These are phyloP conservation scores for Persicaria maculosa DNA, from an alignment of 148 eudicot genomes.

Conservation along the genomic window DNA sequence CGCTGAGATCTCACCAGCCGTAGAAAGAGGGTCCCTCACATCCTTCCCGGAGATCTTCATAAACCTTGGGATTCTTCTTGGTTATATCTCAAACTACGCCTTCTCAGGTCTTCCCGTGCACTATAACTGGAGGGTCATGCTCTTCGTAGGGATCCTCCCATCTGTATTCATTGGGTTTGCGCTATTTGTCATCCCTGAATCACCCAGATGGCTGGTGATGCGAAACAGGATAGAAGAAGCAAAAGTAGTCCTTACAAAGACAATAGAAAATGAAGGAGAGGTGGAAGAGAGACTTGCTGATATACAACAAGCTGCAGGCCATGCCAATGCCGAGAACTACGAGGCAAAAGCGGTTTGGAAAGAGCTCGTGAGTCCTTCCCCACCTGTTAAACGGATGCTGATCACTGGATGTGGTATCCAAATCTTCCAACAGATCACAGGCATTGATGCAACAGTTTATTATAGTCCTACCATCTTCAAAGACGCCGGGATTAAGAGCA, in stretches of 20 bases:
- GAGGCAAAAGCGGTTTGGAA: constrained; percentile 64
- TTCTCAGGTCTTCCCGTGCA: constrained; percentile 32
- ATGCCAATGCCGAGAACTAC: constrained; percentile 13
- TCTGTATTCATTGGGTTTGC: constrained; percentile 65
- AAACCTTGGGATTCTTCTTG: constrained; percentile 34
- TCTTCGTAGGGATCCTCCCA: constrained; percentile 73
- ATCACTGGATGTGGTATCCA: constrained; percentile 65
- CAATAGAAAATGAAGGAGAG: constrained; percentile 48
- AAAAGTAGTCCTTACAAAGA: constrained; percentile 40
- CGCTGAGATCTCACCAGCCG: constrained; percentile 40
- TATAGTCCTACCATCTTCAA: constrained; percentile 75
- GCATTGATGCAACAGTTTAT: constrained; percentile 79
- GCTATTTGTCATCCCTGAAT: constrained; percentile 68
- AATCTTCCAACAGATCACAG: constrained; percentile 77
- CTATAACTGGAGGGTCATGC: constrained; percentile 52
- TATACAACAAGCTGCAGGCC: constrained; percentile 51
- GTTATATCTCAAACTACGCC: constrained; percentile 39
- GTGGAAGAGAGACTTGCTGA: constrained; percentile 71
- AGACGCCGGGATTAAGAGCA: constrained; percentile 48
- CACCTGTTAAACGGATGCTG: constrained; percentile 54
- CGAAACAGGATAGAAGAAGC: constrained; percentile 68
- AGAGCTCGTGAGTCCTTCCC: constrained; percentile 61
- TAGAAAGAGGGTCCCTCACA: constrained; percentile 34
- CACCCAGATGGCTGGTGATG: constrained; percentile 80
- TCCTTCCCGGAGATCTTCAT: constrained; percentile 39